phyloP scores from a whole-genome alignment of 1,139 yeast species.

The Hansenula anomala region DNA sequence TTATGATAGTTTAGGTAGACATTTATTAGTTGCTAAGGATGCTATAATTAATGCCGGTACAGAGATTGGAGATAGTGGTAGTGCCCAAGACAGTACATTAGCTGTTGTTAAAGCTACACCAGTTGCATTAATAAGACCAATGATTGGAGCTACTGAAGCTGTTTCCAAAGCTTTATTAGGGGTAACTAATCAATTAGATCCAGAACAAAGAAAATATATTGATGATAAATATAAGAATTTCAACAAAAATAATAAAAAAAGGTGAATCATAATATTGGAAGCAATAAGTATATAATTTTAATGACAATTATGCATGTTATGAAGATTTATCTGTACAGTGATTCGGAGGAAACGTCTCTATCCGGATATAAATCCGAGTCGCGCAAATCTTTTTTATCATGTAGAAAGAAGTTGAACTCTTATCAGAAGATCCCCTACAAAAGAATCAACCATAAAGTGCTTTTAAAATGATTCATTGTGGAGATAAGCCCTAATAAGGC shows the following conservation, averaged over 20 bases:
- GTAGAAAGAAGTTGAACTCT: no score
- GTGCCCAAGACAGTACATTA: constrained; percentile 48
- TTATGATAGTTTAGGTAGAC: constrained; percentile 64
- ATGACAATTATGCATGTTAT: not conserved
- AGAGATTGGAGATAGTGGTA: constrained; percentile 57
- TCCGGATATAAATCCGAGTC: no score
- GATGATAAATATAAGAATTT: constrained; percentile 46
- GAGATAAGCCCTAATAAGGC: no score
- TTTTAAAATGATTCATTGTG: no score
- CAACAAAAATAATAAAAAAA: constrained; percentile 1
- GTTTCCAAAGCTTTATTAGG: constrained; percentile 81
- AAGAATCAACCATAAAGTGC: no score
- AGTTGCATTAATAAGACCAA: constrained; percentile 72
- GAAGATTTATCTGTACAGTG: no score
- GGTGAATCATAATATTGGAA: not conserved
- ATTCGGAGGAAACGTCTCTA: no score
- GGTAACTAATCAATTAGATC: constrained; percentile 74
- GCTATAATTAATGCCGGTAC: constrained; percentile 57
- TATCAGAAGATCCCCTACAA: no score
- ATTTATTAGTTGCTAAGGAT: constrained; percentile 60
- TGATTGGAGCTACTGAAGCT: constrained; percentile 92
- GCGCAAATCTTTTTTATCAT: no score
- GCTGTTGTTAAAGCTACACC: constrained; percentile 79
- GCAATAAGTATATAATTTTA: not conserved
- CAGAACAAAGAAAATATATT: constrained; percentile 43